Conservation (phyloP, 768 basidiomycete species). For the Lentinula sp. region DNA sequence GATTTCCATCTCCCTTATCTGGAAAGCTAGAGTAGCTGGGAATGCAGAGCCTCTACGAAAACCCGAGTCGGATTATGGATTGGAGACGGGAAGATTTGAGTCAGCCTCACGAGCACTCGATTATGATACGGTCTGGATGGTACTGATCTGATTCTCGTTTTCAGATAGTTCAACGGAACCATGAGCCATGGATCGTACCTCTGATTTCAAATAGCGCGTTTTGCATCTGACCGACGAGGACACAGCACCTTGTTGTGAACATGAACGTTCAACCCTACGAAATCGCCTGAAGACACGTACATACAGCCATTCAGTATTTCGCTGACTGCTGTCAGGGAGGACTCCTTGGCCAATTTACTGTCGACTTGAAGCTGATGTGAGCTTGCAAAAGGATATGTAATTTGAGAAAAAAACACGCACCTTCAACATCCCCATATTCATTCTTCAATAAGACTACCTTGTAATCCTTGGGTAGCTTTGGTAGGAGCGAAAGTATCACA, state of each 20-base stretch:
- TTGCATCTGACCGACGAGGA: conserved; percentile 93
- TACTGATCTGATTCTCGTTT: conserved; percentile 58
- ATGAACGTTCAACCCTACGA: background rate
- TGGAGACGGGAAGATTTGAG: background rate
- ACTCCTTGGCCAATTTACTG: conserved; percentile 83
- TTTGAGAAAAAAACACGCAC: conserved; percentile 24
- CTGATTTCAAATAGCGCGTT: conserved; percentile 84
- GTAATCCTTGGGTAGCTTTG: conserved; percentile 79
- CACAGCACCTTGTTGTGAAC: conserved; percentile 64
- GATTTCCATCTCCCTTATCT: conserved; percentile 84
- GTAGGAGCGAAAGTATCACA: conserved; percentile 77
- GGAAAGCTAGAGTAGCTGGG: conserved; percentile 91
- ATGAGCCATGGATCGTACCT: conserved; percentile 32
- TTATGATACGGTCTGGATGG: conserved; percentile 85
- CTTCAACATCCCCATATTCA: conserved; percentile 93
- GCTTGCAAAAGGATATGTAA: background rate
- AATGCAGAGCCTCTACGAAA: conserved; percentile 80
- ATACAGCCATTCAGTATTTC: conserved; percentile 97
- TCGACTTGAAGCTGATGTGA: conserved; percentile 50
- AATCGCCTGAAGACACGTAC: conserved; percentile 35
- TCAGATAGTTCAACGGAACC: background rate
- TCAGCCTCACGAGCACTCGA: conserved; percentile 83
- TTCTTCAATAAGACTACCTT: conserved; percentile 91
- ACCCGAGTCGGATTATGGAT: background rate
- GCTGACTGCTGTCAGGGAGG: conserved; percentile 78